phyloP scores from a whole-genome alignment of 2,329 filamentous ascomycete species.

The Fusarium protoensiforme region DNA sequence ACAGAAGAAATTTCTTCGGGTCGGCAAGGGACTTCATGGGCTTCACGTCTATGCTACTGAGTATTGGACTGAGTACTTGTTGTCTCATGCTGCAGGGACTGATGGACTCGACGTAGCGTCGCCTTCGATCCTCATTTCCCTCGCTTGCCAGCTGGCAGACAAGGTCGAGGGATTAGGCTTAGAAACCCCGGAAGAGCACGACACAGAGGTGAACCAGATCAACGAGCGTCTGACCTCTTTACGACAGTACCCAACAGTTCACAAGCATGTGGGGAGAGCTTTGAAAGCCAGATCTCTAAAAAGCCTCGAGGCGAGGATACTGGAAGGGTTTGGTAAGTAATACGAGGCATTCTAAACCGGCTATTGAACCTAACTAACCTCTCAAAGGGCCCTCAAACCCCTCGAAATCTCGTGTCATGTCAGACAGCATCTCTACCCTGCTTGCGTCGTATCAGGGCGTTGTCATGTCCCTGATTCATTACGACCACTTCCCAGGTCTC shows the following conservation, averaged over 20 bases:
- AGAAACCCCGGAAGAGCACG: fast-evolving
- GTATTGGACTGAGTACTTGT: conserved; percentile 24
- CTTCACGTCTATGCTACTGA: conserved; percentile 26
- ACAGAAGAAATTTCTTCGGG: not conserved
- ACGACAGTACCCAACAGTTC: not conserved
- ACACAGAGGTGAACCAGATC: fast-evolving
- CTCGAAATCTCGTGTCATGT: fast-evolving
- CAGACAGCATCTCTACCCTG: not conserved
- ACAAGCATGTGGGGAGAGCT: not conserved
- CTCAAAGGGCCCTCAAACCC: fast-evolving
- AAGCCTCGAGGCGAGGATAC: not conserved
- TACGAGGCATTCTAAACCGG: fast-evolving
- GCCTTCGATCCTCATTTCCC: not conserved
- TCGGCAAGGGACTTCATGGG: conserved; percentile 16
- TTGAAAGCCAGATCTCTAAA: conserved; percentile 5
- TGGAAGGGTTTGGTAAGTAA: not conserved
- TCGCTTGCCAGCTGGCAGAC: conserved; percentile 1
- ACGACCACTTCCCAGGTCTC: not conserved
- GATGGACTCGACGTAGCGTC: not conserved
- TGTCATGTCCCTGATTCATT: not conserved
- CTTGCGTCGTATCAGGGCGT: conserved; percentile 9
- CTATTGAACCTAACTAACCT: fast-evolving
- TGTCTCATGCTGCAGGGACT: not conserved
- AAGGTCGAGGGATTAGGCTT: not conserved
- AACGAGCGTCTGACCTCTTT: conserved; percentile 1